These are phyloP conservation scores for Camellia japonica DNA, from an alignment of 148 eudicot genomes.

Conservation along the genomic window DNA sequence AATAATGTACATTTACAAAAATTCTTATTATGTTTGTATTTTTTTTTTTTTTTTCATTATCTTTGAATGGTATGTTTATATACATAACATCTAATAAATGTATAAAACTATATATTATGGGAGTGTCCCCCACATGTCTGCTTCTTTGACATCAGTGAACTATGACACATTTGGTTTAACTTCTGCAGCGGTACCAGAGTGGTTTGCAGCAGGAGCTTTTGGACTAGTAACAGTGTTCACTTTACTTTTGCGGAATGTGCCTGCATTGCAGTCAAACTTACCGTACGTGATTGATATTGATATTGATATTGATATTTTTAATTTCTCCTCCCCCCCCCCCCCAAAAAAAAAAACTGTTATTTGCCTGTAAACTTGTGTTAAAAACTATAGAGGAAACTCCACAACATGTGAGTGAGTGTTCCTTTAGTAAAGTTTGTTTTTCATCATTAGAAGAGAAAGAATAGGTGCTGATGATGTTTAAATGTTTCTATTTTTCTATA, in stretches of 20 bases:
- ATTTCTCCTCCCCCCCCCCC: not conserved
- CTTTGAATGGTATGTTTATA: too few relatives aligned
- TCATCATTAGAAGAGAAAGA: not conserved
- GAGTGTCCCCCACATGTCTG: too few relatives aligned
- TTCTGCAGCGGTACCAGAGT: conserved; percentile 89
- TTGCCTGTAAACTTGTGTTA: not conserved
- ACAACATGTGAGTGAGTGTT: not conserved
- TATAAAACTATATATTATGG: too few relatives aligned
- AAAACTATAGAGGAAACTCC: not conserved
- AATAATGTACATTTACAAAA: too few relatives aligned
- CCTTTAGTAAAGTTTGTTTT: too few relatives aligned
- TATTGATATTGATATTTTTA: not conserved
- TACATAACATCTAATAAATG: too few relatives aligned
- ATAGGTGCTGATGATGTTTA: not conserved
- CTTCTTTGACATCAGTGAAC: not conserved
- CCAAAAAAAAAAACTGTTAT: not conserved
- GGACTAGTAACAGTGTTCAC: conserved; percentile 96
- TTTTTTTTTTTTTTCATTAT: too few relatives aligned
- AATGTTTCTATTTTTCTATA: not conserved
- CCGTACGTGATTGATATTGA: conserved; percentile 44
- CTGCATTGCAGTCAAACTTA: conserved; percentile 79
- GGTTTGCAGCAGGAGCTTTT: conserved; percentile 94
- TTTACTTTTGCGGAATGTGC: conserved; percentile 88
- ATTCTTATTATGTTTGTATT: too few relatives aligned
- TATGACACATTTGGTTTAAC: conserved; percentile 13